Conservation (phyloP, 2,329 filamentous ascomycete species). For the Rutstroemia sydowiana region DNA sequence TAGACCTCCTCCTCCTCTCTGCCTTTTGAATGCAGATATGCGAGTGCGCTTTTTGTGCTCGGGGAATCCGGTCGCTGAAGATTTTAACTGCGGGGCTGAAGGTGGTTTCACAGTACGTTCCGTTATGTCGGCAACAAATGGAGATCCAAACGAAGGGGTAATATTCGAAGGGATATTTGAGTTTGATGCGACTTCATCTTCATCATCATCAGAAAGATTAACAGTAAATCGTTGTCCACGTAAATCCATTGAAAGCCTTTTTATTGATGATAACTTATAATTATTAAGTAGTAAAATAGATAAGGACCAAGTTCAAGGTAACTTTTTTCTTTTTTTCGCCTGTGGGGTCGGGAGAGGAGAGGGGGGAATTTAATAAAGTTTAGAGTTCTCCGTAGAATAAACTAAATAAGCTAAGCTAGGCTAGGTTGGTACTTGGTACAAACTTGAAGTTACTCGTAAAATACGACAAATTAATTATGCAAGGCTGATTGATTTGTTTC, state of each 20-base stretch:
- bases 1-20: conserved; percentile 34
- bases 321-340: no score
- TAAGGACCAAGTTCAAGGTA: no score
- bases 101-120: conserved; percentile 66
- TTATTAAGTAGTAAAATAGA: no score
- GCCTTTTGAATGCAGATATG: conserved; percentile 73
- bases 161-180: conserved; percentile 22
- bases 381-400: no score
- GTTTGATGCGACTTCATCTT: conserved; percentile 28
- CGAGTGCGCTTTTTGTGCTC: conserved; percentile 71
- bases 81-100: conserved; percentile 51
- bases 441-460: no score
- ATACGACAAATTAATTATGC: no score
- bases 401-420: no score
- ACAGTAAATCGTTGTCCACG: conserved; percentile 54
- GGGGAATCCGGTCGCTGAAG: conserved; percentile 69
- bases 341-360: no score
- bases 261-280: no score
- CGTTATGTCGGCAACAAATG: conserved; percentile 64
- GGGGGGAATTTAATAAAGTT: conserved; percentile 4
- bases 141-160: conserved; percentile 26
- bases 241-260: conserved; percentile 35
- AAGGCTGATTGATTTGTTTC: conserved; percentile 10
- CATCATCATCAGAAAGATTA: conserved; percentile 49
- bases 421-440: no score